Conservation (phyloP, 441 rosid species). For the Pelargonium citronellum region DNA sequence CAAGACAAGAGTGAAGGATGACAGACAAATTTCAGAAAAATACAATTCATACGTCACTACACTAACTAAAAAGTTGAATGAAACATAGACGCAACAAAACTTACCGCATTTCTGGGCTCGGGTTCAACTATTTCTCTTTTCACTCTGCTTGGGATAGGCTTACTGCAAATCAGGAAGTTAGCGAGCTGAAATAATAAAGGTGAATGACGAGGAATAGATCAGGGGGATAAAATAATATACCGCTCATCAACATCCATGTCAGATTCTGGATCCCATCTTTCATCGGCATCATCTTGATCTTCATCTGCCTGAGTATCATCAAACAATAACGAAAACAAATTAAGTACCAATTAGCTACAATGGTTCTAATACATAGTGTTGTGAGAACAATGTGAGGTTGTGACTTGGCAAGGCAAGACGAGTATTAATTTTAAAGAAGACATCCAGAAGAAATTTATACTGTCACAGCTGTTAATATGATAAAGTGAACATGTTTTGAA, state of each 20-base stretch:
- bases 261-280: constrained; percentile 52
- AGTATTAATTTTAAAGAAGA: not conserved
- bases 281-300: constrained; percentile 52
- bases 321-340: constrained; percentile 5
- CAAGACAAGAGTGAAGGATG: not conserved
- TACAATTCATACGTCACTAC: not conserved
- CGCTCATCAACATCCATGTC: constrained; percentile 58
- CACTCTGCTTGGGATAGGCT: constrained; percentile 60
- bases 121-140: constrained; percentile 66
- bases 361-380: not conserved
- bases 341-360: not conserved
- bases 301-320: constrained; percentile 43
- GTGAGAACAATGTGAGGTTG: not conserved
- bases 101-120: constrained; percentile 57
- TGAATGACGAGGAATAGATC: not conserved
- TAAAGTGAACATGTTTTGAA: too few species aligned
- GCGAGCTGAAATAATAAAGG: constrained; percentile 14
- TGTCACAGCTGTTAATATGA: not conserved
- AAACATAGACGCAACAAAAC: constrained; percentile 9
- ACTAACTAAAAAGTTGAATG: not conserved
- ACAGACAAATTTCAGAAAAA: not conserved
- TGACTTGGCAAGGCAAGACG: not conserved
- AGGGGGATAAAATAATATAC: constrained; percentile 30
- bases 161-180: constrained; percentile 40
- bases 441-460: not conserved